Base-by-base conservation (phyloP, 2,329 filamentous ascomycete species). In the Fusarium torulosum region DNA sequence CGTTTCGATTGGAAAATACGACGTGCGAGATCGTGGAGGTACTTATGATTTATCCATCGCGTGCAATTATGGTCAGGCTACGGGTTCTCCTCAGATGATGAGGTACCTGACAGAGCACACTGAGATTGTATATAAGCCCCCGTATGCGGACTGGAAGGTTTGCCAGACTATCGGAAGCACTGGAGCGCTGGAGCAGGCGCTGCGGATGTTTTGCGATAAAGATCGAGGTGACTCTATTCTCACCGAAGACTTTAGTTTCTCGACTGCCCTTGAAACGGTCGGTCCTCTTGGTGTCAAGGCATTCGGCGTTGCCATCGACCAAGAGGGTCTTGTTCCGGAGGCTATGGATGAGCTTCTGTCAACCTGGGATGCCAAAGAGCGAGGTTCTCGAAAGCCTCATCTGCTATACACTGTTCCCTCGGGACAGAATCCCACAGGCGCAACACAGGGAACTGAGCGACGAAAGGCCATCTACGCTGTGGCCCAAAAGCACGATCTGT, bases 101-200 rank as follows among this genome's bases (percentile, higher is more conserved):
- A 90, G 96, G 62, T 98, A 92, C 81, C 85, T 98, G 50, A 96
- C 94, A 0, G 96, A 99, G 82, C 96, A 98, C 80, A 97, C 94
- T 0, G 95, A 99, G 80, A 88, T 98, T 56, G 89, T 97, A 17
- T 92, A 93, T 78, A 85, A 88, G 63, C 94, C 95, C 17, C 93
- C 92, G 0, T 98, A 98, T 76, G 86, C 90, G 19, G 94, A 99
- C 81, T 99, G 96, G 96, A 85, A 88, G 67, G 92, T 92, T 73
- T 90, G 89, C 54, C 85, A 97, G 81, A 94, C 90, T 4, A 87
- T 95, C 40, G 96, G 95, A 53, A 96, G 90, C 79, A 98, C 96
- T 1, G 93, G 89, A 23, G 90, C 92, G 0, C 86, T 97, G 69
- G 96, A 98, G 74, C 91, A 95, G 79, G 85, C 91, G 3, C 82